Percentiles rank a stretch among this genome's conserved stretches.
Conservation (phyloP, 805 yeast species). For the Tetrapisispora pingtungensis region DNA sequence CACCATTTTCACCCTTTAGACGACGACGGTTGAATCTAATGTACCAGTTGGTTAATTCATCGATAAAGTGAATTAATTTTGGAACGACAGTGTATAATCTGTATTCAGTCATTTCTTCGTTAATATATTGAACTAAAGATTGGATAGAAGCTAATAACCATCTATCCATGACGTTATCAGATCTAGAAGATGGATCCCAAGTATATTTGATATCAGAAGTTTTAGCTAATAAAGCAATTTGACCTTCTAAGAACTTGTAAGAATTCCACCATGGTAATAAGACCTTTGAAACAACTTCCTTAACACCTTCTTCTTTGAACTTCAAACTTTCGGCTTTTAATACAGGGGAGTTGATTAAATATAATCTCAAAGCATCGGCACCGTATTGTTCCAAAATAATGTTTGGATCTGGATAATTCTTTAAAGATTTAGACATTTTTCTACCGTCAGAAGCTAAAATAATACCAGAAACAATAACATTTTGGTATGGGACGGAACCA, state of each 20-base stretch:
- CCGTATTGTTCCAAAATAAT: conserved; percentile 79
- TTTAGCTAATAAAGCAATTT: conserved; percentile 76
- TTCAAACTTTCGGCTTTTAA: conserved; percentile 92
- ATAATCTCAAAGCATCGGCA: conserved; percentile 94
- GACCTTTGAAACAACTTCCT: conserved; percentile 93
- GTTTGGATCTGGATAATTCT: conserved; percentile 94
- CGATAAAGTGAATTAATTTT: conserved; percentile 75
- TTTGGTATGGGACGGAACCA: conserved; percentile 85
- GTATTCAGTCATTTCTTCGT: conserved; percentile 81
- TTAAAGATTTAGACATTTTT: conserved; percentile 96
- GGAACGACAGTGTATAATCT: conserved; percentile 95
- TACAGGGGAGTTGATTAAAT: conserved; percentile 94
- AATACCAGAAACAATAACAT: conserved; percentile 92
- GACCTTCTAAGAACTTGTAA: conserved; percentile 91
- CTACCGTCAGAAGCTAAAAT: conserved; percentile 97
- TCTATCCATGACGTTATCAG: conserved; percentile 90
- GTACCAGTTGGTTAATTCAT: conserved; percentile 96
- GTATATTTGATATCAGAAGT: conserved; percentile 58
- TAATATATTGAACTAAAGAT: conserved; percentile 77
- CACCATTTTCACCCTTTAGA: conserved; percentile 88
- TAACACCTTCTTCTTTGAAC: conserved; percentile 97
- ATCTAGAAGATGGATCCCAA: conserved; percentile 53
- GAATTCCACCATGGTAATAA: conserved; percentile 98
- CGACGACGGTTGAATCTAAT: conserved; percentile 97
- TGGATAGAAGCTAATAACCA: conserved; percentile 97